Evolutionary conservation across 345 rosid species (phyloP), one percentile per base, ranked within the genome.

Genomic region (Kernera saxatilis): DNA sequence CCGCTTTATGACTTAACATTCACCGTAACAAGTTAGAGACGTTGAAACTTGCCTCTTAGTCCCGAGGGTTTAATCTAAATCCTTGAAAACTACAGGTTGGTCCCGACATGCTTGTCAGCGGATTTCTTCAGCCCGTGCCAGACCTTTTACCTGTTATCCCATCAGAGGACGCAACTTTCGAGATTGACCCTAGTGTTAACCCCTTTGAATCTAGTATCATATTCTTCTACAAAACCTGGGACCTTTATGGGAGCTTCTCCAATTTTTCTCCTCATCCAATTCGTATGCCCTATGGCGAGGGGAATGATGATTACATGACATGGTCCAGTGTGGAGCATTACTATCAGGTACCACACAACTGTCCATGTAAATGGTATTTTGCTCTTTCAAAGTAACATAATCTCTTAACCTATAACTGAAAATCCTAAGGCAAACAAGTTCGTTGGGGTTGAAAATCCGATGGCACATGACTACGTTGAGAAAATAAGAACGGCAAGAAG

Each of bases 191-290:
- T 18, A 81, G 88, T 15, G 82, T 93, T 44, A 70, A 81, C 59
- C 97, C 87, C 46, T 86, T 79, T 62, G 98, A 91, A 19, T 70
- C 91, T 15, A 83, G 79, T 75, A 81, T 91, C 82, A 86, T 91
- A 76, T 93, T 85, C 80, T 93, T 91, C 82, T 91, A 89, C 60
- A 91, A 93, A 70, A 79, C 97, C 40, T 93, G 97, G 98, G 98
- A 93, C 81, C 96, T 84, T 52, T 93, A 83, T 77, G 97, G 98
- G 57, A 88, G 92, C 63, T 89, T 93, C 78, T 91, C 97, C 4
- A 93, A 89, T 70, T 93, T 88, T 79, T 93, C 96, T 63, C 92
- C 91, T 15, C 98, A 91, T 80, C 82, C 91, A 63, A 84, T 93
- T 69, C 85, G 83, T 75, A 89, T 91, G 94, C 86, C 80, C 0